Evolutionary conservation across 768 basidiomycete genomes (phyloP), one percentile per base, ranked within the genome.

Genomic region (Pulveroboletus sp.): DNA sequence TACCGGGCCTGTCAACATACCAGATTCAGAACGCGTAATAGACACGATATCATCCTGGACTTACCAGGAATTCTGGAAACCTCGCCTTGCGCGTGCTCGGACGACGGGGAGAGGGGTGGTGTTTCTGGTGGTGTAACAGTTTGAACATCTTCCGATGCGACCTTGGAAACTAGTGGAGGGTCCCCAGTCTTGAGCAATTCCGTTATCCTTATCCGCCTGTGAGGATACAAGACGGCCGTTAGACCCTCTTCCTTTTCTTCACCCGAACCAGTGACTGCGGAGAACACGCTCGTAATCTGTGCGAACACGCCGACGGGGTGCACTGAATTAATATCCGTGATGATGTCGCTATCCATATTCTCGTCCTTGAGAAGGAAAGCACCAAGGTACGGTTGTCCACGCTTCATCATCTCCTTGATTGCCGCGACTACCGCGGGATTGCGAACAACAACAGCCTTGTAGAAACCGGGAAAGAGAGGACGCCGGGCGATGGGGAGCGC

Each of bases 301-400:
- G 93, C 93, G 61, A 98, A 96, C 6, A 97, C 93, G 39, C 95
- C 95, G 49, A 97, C 93, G 1, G 80, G 81, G 67, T 97, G 90
- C 6, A 97, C 93, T 38, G 87, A 83, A 69, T 89, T 80, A 47
- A 91, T 69, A 61, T 89, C 88, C 50, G 89, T 87, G 57, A 97
- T 95, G 49, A 94, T 79, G 68, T 98, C 95, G 64, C 85, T 87
- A 69, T 98, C 95, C 39, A 86, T 76, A 56, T 91, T 82, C 58
- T 93, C 90, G 61, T 97, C 93, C 73, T 95, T 97, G 61, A 97
- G 81, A 26, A 98, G 73, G 75, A 97, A 97, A 26, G 93, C 95
- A 45, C 95, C 95, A 50, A 99, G 80, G 68, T 99, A 98, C 0
- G 94, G 93, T 65, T 97, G 95, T 0, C 94, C 94, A 38, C 92